A percentile compares a stretch with the other conserved stretches of the same genome.
Conservation (phyloP, 352 stramenopile species). For the Phytophthora kernoviae region DNA sequence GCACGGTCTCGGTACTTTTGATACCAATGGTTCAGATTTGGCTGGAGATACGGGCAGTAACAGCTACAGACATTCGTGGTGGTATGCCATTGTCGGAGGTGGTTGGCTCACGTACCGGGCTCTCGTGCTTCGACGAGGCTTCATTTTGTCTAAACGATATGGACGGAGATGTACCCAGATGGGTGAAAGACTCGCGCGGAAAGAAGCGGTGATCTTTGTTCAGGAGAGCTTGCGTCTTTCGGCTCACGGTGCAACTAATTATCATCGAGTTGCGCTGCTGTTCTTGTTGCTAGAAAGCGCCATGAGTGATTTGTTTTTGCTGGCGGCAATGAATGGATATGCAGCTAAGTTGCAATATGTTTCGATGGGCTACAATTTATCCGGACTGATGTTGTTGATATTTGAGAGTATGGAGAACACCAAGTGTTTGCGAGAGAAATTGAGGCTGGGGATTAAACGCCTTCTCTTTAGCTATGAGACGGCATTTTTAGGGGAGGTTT, state of each 20-base stretch:
- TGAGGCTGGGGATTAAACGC: constrained; percentile 5
- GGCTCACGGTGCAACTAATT: constrained; percentile 17
- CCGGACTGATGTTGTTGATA: constrained; percentile 19
- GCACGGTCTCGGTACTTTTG: constrained; percentile 9
- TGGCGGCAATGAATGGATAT: constrained; percentile 21
- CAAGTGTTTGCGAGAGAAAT: constrained; percentile 3
- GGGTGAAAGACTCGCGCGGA: constrained; percentile 6
- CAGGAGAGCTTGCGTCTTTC: constrained; percentile 20
- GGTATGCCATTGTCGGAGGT: constrained; percentile 15
- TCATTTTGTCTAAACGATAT: constrained; percentile 10
- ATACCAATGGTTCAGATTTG: constrained; percentile 9
- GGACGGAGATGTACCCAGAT: constrained; percentile 12
- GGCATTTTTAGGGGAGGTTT: constrained; percentile 17
- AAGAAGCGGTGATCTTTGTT: constrained; percentile 17
- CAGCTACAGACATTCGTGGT: constrained; percentile 11
- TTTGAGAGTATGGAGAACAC: constrained; percentile 27
- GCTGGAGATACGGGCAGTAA: constrained; percentile 3
- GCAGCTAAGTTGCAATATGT: constrained; percentile 25
- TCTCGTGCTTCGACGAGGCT: constrained; percentile 11
- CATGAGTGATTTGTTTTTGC: constrained; percentile 28
- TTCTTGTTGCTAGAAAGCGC: constrained; percentile 28
- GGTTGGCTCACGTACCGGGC: constrained; percentile 18
- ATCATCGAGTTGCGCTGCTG: constrained; percentile 17
- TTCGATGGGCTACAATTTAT: constrained; percentile 20
- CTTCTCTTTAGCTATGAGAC: constrained; percentile 31